Evolutionary conservation across 2,329 filamentous ascomycete species (phyloP), one percentile per base, ranked within the genome.

Genomic region (Fusarium staphyleae): DNA sequence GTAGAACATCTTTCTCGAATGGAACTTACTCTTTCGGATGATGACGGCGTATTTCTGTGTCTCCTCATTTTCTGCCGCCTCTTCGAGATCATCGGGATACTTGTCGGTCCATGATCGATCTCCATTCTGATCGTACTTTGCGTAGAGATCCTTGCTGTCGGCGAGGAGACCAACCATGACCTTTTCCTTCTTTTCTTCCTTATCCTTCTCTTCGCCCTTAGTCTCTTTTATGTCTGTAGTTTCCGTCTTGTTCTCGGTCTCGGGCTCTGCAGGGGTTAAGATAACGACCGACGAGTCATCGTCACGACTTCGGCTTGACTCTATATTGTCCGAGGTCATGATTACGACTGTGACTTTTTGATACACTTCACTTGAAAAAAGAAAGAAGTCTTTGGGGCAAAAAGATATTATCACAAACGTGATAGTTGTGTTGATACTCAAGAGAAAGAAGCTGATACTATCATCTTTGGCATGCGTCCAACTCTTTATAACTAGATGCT

Each of bases 21-120:
- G 9, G 9, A 9, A 62, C 68, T 48, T 50, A 69, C 68, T 66
- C 65, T 87, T 83, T 36, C 84, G 81, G 1, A 85, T 78, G 22
- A 87, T 73, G 41, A 87, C 74, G 2, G 86, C 85, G 65, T 81
- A 88, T 58, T 83, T 84, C 29, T 80, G 79, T 2, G 84, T 87
- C 60, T 85, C 78, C 14, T 81, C 79, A 58, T 86, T 84, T 65
- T 88, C 86, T 4, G 80, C 83, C 0, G 83, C 78, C 44, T 82
- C 79, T 37, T 79, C 75, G 3, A 83, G 72, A 56, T 84, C 79
- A 40, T 81, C 74, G 1, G 84, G 83, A 22, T 78, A 76, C 52
- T 81, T 78, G 47, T 81, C 78, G 7, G 80, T 78, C 84, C 84
- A 87, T 35, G 80, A 80, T 53, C 75, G 73, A 28, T 77, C 72